Evolutionary conservation across 768 basidiomycete species (phyloP), one percentile per base, ranked within the genome.

Genomic region (Hericium alpestre): DNA sequence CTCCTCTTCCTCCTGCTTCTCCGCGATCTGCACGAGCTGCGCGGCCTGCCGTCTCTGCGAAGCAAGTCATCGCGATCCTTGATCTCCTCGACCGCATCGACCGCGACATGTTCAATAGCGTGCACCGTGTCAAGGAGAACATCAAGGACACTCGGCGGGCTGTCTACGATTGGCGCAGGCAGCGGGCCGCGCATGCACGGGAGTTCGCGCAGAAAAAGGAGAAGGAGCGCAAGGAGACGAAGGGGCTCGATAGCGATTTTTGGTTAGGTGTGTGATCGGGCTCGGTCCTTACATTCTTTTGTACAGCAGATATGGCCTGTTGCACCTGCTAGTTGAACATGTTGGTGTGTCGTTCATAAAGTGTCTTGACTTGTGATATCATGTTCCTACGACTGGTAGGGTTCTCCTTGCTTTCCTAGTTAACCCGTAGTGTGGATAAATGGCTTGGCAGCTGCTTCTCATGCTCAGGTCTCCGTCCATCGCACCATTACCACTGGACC

Each of bases 101-200:
- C 27, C 57, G 48, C 32, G 62, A 63, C 32, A 58, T 63, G 56
- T 38, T 57, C 10, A 32, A n/a, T 49, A 57, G 61, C 11, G 32
- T 63, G 22, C 54, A 58, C 25, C 62, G 61, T 22, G 57, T 63
- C 46, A 58, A 55, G 55, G 55, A 54, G 38, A 61, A 56, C 40
- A 61, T 63, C 37, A 43, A 38, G 49, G 62, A 63, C 38, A 55
- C 62, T 12, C 57, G 56, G 1, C 55, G 41, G 15, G 58, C 56
- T 18, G 43, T 58, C 20, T 39, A 50, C 13, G 57, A 52, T 23
- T 63, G 62, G 62, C 62, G 43, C 16, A 46, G 54, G 50, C 60
- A 63, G 38, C 54, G 57, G n/a, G 48, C 18, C 6, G 27, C 40
- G 20, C 52, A 56, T 22, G 38, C 16, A 22, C 32, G 37, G 12